phyloP scores from a whole-genome alignment of 345 rosid species.

The Angophora floribunda region DNA sequence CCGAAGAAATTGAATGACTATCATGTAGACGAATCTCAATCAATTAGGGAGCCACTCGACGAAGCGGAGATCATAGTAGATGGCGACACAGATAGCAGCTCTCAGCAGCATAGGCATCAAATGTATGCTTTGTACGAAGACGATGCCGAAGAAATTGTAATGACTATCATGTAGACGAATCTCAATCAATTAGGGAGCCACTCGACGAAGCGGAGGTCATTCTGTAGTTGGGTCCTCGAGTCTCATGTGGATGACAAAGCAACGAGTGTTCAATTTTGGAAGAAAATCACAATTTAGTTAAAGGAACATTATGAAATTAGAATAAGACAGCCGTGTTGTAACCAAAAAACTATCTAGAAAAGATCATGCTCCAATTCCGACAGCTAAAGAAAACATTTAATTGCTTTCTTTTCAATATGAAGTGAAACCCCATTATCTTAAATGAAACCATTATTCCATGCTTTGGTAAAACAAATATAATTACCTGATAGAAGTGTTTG shows the following conservation, averaged over 20 bases:
- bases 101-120: background rate
- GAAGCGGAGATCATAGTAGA: background rate
- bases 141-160: background rate
- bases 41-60: background rate
- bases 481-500: constrained; percentile 61
- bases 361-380: background rate
- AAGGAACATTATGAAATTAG: background rate
- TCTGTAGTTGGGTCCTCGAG: background rate
- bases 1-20: background rate
- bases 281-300: background rate
- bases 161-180: background rate
- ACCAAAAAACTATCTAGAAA: background rate
- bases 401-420: background rate
- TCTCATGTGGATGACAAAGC: background rate
- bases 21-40: background rate
- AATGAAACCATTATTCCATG: constrained; percentile 12
- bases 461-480: constrained; percentile 35
- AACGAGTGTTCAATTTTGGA: background rate
- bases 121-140: background rate
- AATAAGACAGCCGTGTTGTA: background rate
- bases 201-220: background rate
- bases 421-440: background rate
- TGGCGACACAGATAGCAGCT: background rate
- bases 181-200: background rate
- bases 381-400: background rate